Evolutionary conservation across 2,329 filamentous ascomycete genomes (phyloP).

Genomic region (Penicillium sp.): DNA sequence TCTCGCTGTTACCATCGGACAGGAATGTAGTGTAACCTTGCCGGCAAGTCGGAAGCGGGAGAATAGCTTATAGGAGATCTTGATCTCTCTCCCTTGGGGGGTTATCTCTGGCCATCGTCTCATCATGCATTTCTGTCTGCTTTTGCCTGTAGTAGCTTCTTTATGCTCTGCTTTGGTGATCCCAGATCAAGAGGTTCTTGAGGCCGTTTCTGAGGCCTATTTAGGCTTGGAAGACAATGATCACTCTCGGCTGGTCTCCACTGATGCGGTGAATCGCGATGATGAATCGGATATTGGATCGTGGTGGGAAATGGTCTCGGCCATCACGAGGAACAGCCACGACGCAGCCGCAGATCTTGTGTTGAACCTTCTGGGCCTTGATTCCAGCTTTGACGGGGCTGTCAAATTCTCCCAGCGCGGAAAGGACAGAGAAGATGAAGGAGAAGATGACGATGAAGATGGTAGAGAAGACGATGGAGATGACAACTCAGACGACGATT

Average conservation of each 20-base stretch:
- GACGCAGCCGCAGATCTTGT: neutral
- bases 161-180: slow-evolving; percentile 11
- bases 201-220: neutral
- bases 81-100: neutral
- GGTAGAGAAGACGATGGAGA: neutral
- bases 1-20: neutral
- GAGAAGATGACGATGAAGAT: neutral
- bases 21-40: neutral
- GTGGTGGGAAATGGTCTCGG: neutral
- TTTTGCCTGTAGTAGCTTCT: neutral
- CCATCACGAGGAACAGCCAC: neutral
- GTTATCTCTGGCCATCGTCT: neutral
- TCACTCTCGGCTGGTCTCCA: neutral
- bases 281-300: neutral
- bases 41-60: neutral
- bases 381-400: neutral
- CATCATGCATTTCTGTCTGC: slow-evolving; percentile 7
- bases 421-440: neutral
- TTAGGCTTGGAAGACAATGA: neutral
- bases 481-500: neutral
- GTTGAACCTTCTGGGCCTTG: neutral
- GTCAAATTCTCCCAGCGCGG: neutral
- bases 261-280: neutral
- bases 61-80: neutral
- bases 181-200: slow-evolving; percentile 10